phyloP scores from a whole-genome alignment of 176 grass and related monocot genomes.

The Bolboschoenus planiculmis region DNA sequence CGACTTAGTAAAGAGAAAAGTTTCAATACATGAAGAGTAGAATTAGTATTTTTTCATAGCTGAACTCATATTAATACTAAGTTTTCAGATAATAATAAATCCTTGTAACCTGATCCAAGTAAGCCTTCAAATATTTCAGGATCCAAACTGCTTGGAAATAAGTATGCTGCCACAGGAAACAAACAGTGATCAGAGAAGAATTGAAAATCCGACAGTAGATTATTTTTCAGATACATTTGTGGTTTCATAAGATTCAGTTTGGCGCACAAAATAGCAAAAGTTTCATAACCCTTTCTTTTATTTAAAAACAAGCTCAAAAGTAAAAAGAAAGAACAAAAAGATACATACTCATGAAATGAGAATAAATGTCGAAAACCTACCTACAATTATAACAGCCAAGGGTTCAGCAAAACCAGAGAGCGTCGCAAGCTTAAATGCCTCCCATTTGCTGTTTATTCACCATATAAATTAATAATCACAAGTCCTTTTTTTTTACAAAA shows the following conservation, averaged over 20 bases:
- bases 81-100: neutral
- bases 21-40: constrained; percentile 7
- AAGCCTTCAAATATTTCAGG: constrained; percentile 95
- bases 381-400: constrained; percentile 74
- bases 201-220: neutral
- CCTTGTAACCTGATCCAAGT: constrained; percentile 84
- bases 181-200: neutral
- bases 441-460: constrained; percentile 85
- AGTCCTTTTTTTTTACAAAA: neutral
- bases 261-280: neutral
- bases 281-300: neutral
- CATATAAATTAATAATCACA: constrained; percentile 16
- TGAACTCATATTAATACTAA: neutral
- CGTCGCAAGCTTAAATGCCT: constrained; percentile 92
- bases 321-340: neutral
- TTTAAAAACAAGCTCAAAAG: neutral
- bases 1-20: constrained; percentile 39
- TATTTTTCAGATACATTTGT: neutral
- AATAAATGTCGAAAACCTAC: constrained; percentile 34
- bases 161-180: constrained; percentile 45
- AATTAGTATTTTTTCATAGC: neutral
- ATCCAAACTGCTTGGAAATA: constrained; percentile 80
- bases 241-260: constrained; percentile 1
- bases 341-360: neutral
- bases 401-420: constrained; percentile 93